Percentiles rank a stretch among this genome's conserved stretches.
Evolutionary conservation across 495 filamentous ascomycete species (phyloP).

Genomic region (Apiosordaria backusii): DNA sequence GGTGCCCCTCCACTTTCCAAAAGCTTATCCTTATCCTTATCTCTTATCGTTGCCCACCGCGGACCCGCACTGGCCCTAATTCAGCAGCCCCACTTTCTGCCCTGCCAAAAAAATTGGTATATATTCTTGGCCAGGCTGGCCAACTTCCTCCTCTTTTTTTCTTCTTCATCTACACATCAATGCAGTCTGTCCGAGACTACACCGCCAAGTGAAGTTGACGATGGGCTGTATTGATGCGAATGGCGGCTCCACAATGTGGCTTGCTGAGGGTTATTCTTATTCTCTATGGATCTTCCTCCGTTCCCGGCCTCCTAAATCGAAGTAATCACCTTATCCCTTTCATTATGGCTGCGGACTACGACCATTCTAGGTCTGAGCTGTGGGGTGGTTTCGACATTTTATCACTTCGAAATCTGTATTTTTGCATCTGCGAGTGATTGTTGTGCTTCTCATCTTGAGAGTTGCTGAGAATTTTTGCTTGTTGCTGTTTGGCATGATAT

Average conservation of each 20-base stretch:
- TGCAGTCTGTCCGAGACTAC: conserved; percentile 15
- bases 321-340: conserved; percentile 22
- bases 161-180: conserved; percentile 14
- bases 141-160: conserved; percentile 5
- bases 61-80: neutral
- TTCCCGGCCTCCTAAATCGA: conserved; percentile 29
- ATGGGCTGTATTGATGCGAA: conserved; percentile 12
- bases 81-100: conserved; percentile 6
- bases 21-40: neutral
- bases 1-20: neutral
- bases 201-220: conserved; percentile 26
- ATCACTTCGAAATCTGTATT: neutral
- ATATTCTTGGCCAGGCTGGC: conserved; percentile 1
- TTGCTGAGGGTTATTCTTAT: conserved; percentile 30
- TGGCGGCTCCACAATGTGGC: conserved; percentile 28
- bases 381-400: conserved; percentile 29
- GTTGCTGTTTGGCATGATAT: neutral
- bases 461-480: neutral
- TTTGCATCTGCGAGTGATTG: conserved; percentile 1
- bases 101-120: neutral
- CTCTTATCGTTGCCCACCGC: neutral
- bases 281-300: conserved; percentile 29
- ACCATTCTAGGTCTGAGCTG: conserved; percentile 20
- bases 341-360: conserved; percentile 11
- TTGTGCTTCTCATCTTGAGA: neutral